phyloP scores from a whole-genome alignment of 2,329 filamentous ascomycete genomes.

The Daldinia eschscholtzii region DNA sequence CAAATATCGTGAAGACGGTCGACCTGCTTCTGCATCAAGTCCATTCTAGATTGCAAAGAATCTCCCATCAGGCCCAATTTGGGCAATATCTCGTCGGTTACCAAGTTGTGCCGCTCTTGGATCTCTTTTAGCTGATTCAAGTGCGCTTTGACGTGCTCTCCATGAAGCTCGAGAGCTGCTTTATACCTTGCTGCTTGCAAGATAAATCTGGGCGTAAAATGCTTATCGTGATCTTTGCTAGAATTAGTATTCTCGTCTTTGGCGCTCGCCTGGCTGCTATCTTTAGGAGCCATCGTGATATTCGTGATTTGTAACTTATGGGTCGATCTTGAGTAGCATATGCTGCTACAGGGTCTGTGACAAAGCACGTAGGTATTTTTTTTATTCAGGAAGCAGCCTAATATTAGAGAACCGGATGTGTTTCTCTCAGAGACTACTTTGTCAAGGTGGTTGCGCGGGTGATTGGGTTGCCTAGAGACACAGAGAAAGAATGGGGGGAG shows the following conservation, averaged over 20 bases:
- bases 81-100: not conserved
- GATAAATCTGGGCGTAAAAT: not conserved
- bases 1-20: slow-evolving; percentile 6
- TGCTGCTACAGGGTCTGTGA: too few species aligned
- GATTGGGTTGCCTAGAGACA: not conserved
- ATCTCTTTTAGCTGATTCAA: not conserved
- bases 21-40: not conserved
- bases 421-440: not conserved
- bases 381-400: not conserved
- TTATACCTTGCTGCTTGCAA: not conserved
- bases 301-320: not conserved
- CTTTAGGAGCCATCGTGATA: not conserved
- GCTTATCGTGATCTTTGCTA: not conserved
- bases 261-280: not conserved
- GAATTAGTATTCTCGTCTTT: not conserved
- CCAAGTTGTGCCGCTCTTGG: not conserved
- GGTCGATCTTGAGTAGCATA: not conserved
- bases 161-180: not conserved
- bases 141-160: not conserved
- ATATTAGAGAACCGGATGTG: not conserved
- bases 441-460: not conserved
- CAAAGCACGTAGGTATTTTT: not conserved
- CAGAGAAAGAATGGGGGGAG: not conserved
- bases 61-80: not conserved
- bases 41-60: not conserved